Conservation (phyloP, 768 basidiomycete genomes). For the Mycena maculata region DNA sequence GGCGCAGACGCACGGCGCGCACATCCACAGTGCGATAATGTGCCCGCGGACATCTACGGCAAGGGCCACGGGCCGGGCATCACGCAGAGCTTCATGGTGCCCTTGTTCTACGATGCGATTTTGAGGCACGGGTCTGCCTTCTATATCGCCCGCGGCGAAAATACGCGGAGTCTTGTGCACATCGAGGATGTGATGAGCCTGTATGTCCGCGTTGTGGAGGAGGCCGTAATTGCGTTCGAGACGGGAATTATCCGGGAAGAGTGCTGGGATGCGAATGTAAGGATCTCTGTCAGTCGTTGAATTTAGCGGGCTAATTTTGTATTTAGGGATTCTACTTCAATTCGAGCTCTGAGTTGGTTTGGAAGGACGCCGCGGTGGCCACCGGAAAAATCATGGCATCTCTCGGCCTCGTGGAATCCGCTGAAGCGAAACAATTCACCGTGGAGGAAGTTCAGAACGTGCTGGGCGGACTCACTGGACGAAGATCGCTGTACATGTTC, state of each 20-base stretch:
- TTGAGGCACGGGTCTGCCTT: conserved; percentile 6
- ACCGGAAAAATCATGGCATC: conserved; percentile 22
- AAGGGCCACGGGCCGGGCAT: conserved; percentile 18
- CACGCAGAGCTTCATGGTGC: conserved; percentile 25
- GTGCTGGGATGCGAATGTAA: conserved; percentile 22
- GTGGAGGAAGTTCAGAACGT: conserved; percentile 1
- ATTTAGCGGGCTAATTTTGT: neutral
- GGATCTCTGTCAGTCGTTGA: neutral
- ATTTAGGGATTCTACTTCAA: conserved; percentile 27
- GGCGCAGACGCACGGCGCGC: conserved; percentile 16
- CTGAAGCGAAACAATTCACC: conserved; percentile 9
- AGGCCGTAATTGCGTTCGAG: conserved; percentile 8
- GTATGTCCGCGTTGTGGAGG: conserved; percentile 24
- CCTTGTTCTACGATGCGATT: conserved; percentile 19
- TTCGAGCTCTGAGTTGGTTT: conserved; percentile 7
- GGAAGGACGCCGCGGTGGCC: conserved; percentile 21
- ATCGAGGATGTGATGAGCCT: conserved; percentile 29
- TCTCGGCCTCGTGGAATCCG: conserved; percentile 16
- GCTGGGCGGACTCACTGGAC: no score
- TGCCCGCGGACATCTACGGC: conserved; percentile 29
- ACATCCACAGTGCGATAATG: conserved; percentile 28
- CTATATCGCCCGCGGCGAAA: conserved; percentile 17
- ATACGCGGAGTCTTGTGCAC: conserved; percentile 20
- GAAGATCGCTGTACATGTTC: conserved; percentile 11
- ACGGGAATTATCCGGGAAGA: conserved; percentile 14